Evolutionary conservation across 257 asterid species (phyloP).

Genomic region (Prunella vulgaris): DNA sequence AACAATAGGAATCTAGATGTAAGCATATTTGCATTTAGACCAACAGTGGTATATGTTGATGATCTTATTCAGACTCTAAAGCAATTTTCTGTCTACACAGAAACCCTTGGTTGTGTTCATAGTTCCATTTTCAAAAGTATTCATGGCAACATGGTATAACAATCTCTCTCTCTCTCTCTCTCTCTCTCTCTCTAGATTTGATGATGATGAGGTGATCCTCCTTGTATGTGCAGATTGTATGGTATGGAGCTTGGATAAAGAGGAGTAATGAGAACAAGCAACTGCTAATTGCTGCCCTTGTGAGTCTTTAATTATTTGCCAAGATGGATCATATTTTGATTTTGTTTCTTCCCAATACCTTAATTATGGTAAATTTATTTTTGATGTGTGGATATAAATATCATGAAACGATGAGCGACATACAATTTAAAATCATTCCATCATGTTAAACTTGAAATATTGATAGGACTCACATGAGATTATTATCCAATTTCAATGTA

Average conservation of each 20-base stretch:
- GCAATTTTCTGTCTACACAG: slow-evolving; percentile 39
- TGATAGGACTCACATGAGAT: not conserved
- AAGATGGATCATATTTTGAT: not conserved
- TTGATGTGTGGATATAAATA: not conserved
- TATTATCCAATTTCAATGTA: too few species aligned
- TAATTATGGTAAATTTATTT: not conserved
- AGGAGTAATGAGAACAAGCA: slow-evolving; percentile 46
- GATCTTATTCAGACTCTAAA: slow-evolving; percentile 41
- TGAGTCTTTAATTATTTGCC: slow-evolving; percentile 27
- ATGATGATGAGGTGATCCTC: not conserved
- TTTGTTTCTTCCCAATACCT: not conserved
- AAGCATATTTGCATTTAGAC: slow-evolving; percentile 48
- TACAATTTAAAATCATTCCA: not conserved
- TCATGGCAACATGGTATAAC: slow-evolving; percentile 62
- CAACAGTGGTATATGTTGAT: slow-evolving; percentile 45
- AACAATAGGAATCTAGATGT: slow-evolving; percentile 48
- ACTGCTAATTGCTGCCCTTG: slow-evolving; percentile 37
- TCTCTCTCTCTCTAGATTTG: not conserved
- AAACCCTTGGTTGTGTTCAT: slow-evolving; percentile 58
- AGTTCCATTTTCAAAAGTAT: slow-evolving; percentile 58
- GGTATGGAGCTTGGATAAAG: slow-evolving; percentile 84
- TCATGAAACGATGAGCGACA: too few species aligned
- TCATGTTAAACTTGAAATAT: not conserved
- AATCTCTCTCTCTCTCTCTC: not conserved
- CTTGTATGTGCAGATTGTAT: slow-evolving; percentile 39